Base-by-base conservation (phyloP, 2,329 filamentous ascomycete species). In the Cladophialophora chaetospira region DNA sequence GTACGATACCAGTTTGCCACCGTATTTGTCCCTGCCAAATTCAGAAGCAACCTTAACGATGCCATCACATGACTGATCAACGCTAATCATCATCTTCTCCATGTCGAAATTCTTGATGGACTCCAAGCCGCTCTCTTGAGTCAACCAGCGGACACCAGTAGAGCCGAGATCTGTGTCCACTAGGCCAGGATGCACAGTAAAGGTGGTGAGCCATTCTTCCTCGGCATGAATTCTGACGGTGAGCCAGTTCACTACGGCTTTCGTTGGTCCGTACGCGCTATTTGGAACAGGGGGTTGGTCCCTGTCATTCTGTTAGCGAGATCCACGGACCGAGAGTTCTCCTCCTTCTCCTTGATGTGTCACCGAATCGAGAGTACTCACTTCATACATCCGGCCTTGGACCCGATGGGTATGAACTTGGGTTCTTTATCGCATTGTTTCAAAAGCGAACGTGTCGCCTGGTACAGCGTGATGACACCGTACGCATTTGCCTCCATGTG, bases 381-480 rank as follows among this genome's bases (percentile, higher is more conserved):
- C 26, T 21, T 38, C 11, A 59, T 50, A n/a, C 23, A 55, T 2
- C 51, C 56, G 11, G 46, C 28, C 4, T 3, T 26, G 11, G 56
- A 55, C 9, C 44, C 38, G 15, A 59, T 55, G 29, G 40, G 35
- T 43, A 59, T 35, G 46, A 59, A 59, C 47, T 46, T 55, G 11
- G 36, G 36, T 17, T 33, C 29, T 33, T 13, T 33, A 13, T 33
- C 29, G 29, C 8, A 33, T 42, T 42, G 5, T 42, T 21, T 21
- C 44, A 82, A 63, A 2, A 82, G 64, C 1, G 71, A 68, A 6
- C 69, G 67, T 4, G 70, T 70, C 2, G 77, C 78, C 62, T 80
- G 77, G 66, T 77, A 81, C 1, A 81, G 70, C 2, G 65, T 46
- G 0, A 81, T 57, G 1, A 74, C 66, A 3, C 75, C 76, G 19